A percentile compares a stretch with the other conserved stretches of the same genome.
These are phyloP conservation scores for Microthlaspi erraticum DNA, from an alignment of 345 rosid species.

Conservation along the genomic window DNA sequence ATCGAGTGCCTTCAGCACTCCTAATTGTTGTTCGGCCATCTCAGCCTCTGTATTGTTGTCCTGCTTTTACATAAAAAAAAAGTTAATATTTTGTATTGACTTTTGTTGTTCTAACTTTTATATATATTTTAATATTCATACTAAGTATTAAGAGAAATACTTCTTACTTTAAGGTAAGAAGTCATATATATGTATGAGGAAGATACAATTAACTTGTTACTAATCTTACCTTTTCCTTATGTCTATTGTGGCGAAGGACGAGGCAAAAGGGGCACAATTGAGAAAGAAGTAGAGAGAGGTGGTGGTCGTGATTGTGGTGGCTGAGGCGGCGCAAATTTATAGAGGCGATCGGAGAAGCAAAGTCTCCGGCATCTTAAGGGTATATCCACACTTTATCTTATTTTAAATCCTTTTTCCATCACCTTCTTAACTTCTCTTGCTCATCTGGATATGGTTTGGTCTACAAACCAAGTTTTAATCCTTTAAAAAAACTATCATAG, in stretches of 20 bases:
- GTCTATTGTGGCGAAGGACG: neutral
- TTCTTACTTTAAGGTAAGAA: too few relatives aligned
- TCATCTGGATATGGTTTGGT: neutral
- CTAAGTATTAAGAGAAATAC: too few relatives aligned
- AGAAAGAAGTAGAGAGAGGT: neutral
- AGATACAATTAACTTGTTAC: too few relatives aligned
- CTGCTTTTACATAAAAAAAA: too few relatives aligned
- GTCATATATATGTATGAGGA: too few relatives aligned
- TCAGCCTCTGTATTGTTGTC: too few relatives aligned
- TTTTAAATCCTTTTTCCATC: neutral
- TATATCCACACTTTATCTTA: conserved; percentile 18
- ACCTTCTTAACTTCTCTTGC: neutral
- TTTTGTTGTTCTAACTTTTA: too few relatives aligned
- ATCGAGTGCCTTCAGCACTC: conserved; percentile 45
- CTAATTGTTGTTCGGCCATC: conserved; percentile 36
- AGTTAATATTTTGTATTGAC: too few relatives aligned
- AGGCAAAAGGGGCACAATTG: too few relatives aligned
- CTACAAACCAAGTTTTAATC: too few relatives aligned
- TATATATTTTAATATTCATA: too few relatives aligned
- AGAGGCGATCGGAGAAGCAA: conserved; percentile 2
- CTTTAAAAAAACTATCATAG: too few relatives aligned
- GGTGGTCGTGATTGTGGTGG: conserved; percentile 1
- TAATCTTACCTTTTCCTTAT: conserved; percentile 24
- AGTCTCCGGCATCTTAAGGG: conserved; percentile 31
- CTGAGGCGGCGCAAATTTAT: conserved; percentile 3